phyloP scores from a whole-genome alignment of 176 grass and related monocot genomes.

The Pontederia paniculata region DNA sequence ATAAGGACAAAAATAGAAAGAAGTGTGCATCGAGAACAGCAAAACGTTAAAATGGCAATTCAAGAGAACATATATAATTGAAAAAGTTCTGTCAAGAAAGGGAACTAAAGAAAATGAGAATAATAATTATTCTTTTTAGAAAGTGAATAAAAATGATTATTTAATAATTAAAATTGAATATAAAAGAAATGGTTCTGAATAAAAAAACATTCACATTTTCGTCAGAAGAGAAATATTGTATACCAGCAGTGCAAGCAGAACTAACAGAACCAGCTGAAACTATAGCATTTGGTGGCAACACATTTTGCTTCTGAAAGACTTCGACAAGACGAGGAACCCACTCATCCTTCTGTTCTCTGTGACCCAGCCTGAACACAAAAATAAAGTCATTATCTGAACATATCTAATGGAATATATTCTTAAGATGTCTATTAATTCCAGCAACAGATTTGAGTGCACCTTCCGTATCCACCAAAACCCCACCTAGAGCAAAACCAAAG shows the following conservation, averaged over 20 bases:
- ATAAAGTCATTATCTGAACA: constrained; percentile 2
- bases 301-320: constrained; percentile 78
- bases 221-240: constrained; percentile 3
- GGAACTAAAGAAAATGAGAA: too few species aligned
- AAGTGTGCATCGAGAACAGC: too few species aligned
- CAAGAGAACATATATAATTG: too few species aligned
- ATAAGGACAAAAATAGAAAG: too few species aligned
- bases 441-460: constrained; percentile 26
- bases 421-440: not conserved
- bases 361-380: constrained; percentile 67
- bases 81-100: too few species aligned
- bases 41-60: too few species aligned
- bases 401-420: constrained; percentile 6
- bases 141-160: too few species aligned
- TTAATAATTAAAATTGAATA: too few species aligned
- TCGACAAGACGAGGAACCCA: constrained; percentile 83
- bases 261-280: constrained; percentile 72
- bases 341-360: constrained; percentile 97
- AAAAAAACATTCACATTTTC: constrained; percentile 9
- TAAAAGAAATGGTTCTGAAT: not conserved
- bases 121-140: too few species aligned
- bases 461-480: constrained; percentile 98
- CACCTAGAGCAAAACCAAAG: constrained; percentile 47
- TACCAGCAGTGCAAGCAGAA: constrained; percentile 94
- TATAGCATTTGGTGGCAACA: constrained; percentile 67